A percentile compares a stretch with the other conserved stretches of the same genome.
Evolutionary conservation across 2,329 filamentous ascomycete species (phyloP).

Genomic region (Blastomyces emzantsi): DNA sequence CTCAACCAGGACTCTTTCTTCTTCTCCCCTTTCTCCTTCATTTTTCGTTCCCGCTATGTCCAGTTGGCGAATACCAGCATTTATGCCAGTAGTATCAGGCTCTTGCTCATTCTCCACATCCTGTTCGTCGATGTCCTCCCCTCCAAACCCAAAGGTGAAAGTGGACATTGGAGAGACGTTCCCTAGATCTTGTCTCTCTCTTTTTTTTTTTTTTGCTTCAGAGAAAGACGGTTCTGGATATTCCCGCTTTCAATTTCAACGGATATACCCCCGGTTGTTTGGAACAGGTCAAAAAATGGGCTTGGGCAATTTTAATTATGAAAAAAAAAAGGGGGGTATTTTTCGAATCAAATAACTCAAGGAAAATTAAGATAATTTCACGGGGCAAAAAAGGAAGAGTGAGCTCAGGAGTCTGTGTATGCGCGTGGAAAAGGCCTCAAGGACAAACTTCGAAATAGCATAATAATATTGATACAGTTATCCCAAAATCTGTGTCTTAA

Average conservation of each 20-base stretch:
- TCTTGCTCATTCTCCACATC: slow-evolving; percentile 24
- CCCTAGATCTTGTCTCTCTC: not conserved
- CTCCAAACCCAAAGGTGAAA: slow-evolving; percentile 52
- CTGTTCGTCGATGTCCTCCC: slow-evolving; percentile 47
- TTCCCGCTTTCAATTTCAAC: not conserved
- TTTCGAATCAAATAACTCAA: too few relatives aligned
- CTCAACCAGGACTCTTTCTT: slow-evolving; percentile 13
- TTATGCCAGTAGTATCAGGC: slow-evolving; percentile 28
- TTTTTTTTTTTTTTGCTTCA: not conserved
- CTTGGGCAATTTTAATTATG: too few relatives aligned
- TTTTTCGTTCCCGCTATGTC: slow-evolving; percentile 11
- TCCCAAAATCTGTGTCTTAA: too few relatives aligned
- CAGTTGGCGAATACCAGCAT: slow-evolving; percentile 21
- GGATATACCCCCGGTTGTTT: not conserved
- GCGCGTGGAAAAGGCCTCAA: too few relatives aligned
- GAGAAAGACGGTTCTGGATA: too few relatives aligned
- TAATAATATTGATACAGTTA: too few relatives aligned
- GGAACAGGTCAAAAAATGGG: not conserved
- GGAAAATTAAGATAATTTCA: too few relatives aligned
- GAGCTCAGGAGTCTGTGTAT: too few relatives aligned
- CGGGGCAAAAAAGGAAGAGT: too few relatives aligned
- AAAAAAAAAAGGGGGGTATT: too few relatives aligned
- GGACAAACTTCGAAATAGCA: too few relatives aligned
- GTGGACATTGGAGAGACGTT: not conserved
- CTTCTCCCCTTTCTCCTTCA: slow-evolving; percentile 22